These are phyloP conservation scores for Mycosphaerelloides madeirae DNA, from an alignment of 2,329 filamentous ascomycete species.

Conservation along the genomic window DNA sequence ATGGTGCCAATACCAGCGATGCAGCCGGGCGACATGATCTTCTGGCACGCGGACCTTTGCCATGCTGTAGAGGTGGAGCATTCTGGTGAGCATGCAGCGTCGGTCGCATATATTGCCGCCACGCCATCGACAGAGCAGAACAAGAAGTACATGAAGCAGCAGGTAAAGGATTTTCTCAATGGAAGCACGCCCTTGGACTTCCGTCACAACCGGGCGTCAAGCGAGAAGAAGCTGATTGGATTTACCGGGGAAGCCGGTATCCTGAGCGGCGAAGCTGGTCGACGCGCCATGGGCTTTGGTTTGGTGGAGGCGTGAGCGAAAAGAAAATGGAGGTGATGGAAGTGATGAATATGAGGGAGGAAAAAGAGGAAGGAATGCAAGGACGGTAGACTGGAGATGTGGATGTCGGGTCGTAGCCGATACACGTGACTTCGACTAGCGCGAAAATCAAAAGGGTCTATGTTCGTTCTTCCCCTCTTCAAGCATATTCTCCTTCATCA, in stretches of 20 bases:
- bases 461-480: too few relatives aligned
- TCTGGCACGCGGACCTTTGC: slow-evolving; percentile 11
- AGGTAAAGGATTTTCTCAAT: slow-evolving; percentile 3
- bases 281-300: slow-evolving; percentile 7
- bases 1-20: slow-evolving; percentile 10
- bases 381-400: too few relatives aligned
- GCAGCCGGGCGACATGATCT: slow-evolving; percentile 10
- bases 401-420: too few relatives aligned
- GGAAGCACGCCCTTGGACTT: slow-evolving; percentile 6
- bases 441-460: too few relatives aligned
- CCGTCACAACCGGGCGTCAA: neutral
- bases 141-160: slow-evolving; percentile 14
- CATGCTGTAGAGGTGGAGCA: slow-evolving; percentile 12
- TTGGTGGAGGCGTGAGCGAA: neutral
- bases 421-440: too few relatives aligned
- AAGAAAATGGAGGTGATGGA: too few relatives aligned
- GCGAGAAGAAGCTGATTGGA: slow-evolving; percentile 4
- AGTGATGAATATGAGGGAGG: too few relatives aligned
- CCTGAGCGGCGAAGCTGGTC: slow-evolving; percentile 3
- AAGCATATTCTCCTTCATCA: too few relatives aligned
- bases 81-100: slow-evolving; percentile 7
- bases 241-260: slow-evolving; percentile 7
- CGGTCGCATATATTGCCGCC: slow-evolving; percentile 10
- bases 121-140: slow-evolving; percentile 11
- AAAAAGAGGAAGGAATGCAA: too few relatives aligned